A percentile compares a stretch with the other conserved stretches of the same genome.
Conservation (phyloP, 139 green algal species). For the Chlamydomonas incerta region DNA sequence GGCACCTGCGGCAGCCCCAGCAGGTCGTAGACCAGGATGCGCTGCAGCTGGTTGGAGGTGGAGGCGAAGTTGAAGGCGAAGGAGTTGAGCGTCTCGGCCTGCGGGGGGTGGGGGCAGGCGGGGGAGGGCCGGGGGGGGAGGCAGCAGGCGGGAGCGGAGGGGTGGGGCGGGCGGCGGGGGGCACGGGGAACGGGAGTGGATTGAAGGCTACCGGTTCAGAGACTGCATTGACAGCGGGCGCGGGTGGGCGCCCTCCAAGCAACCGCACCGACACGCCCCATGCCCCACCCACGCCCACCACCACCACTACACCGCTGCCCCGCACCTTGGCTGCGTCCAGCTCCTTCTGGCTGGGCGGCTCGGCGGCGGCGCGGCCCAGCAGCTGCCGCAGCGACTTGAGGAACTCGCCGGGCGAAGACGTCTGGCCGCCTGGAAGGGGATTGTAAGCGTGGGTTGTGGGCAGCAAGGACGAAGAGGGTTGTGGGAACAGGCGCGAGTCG, state of each 20-base stretch:
- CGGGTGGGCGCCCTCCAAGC: too few relatives aligned
- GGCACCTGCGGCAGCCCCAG: constrained; percentile 75
- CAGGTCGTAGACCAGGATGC: constrained; percentile 72
- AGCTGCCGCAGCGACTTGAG: constrained; percentile 19
- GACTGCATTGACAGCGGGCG: too few relatives aligned
- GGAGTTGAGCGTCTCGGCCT: constrained; percentile 70
- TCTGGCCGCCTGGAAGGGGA: constrained; percentile 17
- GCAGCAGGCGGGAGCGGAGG: neutral
- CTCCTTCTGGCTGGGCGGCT: constrained; percentile 1
- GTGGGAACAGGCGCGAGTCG: too few relatives aligned
- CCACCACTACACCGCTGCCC: too few relatives aligned
- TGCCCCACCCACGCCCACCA: too few relatives aligned
- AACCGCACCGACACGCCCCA: too few relatives aligned
- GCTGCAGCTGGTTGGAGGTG: constrained; percentile 68
- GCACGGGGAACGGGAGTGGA: too few relatives aligned
- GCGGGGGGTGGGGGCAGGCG: too few relatives aligned
- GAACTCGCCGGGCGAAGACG: constrained; percentile 37
- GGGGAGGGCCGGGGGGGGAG: too few relatives aligned
- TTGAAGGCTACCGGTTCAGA: too few relatives aligned
- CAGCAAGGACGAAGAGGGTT: too few relatives aligned
- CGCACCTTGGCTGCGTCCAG: constrained; percentile 57
- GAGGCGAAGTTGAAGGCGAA: constrained; percentile 91
- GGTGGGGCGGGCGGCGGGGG: too few relatives aligned
- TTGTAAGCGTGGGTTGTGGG: neutral
- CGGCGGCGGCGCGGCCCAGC: neutral